A percentile compares a stretch with the other conserved stretches of the same genome.
These are phyloP conservation scores for Lepiota brunneoincarnata DNA, from an alignment of 768 basidiomycete genomes.

Conservation along the genomic window DNA sequence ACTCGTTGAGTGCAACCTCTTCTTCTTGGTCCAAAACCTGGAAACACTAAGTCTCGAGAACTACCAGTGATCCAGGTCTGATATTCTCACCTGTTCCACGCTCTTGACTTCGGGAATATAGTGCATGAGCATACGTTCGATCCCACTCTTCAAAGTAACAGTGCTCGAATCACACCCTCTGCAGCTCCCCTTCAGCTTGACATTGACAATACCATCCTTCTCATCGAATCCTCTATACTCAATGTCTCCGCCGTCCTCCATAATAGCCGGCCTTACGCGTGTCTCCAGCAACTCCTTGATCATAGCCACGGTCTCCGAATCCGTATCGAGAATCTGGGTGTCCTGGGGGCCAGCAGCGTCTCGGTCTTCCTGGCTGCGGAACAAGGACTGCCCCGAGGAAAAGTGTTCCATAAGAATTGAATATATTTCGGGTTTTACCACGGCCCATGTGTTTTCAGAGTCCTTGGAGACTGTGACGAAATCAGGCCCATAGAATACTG, in stretches of 20 bases:
- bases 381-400: slow-evolving; percentile 84
- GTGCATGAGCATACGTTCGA: slow-evolving; percentile 99
- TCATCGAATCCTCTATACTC: slow-evolving; percentile 89
- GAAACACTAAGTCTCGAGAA: background rate
- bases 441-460: slow-evolving; percentile 79
- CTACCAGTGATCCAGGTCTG: background rate
- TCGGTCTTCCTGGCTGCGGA: slow-evolving; percentile 77
- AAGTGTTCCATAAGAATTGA: slow-evolving; percentile 97
- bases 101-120: slow-evolving; percentile 96
- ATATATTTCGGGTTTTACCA: slow-evolving; percentile 96
- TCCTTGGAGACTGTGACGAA: slow-evolving; percentile 97
- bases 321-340: slow-evolving; percentile 89
- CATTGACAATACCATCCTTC: slow-evolving; percentile 72
- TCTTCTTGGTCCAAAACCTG: slow-evolving; percentile 93
- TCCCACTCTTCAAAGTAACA: slow-evolving; percentile 94
- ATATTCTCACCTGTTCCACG: slow-evolving; percentile 70
- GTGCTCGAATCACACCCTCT: slow-evolving; percentile 92
- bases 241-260: slow-evolving; percentile 99
- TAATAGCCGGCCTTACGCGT: slow-evolving; percentile 91
- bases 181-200: slow-evolving; percentile 97
- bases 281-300: slow-evolving; percentile 97
- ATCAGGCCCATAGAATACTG: slow-evolving; percentile 95
- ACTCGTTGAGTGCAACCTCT: slow-evolving; percentile 81
- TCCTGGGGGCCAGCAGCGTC: slow-evolving; percentile 89
- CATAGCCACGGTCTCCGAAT: slow-evolving; percentile 97